Percentiles rank a stretch among this genome's conserved stretches.
Evolutionary conservation across 371 early-diverging fungal species (phyloP).

Genomic region (Fennellomyces sp.): DNA sequence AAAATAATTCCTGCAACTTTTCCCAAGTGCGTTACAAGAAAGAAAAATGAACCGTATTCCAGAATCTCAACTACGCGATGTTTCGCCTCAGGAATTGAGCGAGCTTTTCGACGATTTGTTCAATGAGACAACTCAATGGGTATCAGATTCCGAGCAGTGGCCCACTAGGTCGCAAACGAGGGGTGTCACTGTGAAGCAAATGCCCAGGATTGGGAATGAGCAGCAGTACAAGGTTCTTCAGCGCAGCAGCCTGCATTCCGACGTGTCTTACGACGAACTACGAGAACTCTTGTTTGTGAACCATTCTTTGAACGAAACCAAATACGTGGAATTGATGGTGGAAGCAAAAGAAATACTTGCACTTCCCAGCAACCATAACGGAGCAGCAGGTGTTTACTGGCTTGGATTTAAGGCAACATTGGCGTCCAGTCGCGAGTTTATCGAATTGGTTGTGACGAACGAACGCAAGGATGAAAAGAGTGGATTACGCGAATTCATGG

Average conservation of each 20-base stretch:
- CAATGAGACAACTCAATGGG: not conserved
- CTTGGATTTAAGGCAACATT: conserved; percentile 30
- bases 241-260: conserved; percentile 15
- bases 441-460: conserved; percentile 29
- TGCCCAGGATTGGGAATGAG: not conserved
- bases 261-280: conserved; percentile 18
- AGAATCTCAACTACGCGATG: conserved; percentile 1
- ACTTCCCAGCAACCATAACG: not conserved
- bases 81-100: not conserved
- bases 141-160: not conserved
- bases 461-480: conserved; percentile 2
- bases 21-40: too few relatives aligned
- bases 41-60: not conserved
- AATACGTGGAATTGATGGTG: conserved; percentile 21
- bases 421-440: conserved; percentile 25
- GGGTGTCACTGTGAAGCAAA: not conserved
- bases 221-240: conserved; percentile 17
- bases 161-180: not conserved
- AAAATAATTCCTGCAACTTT: too few relatives aligned
- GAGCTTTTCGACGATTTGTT: not conserved
- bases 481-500: conserved; percentile 20
- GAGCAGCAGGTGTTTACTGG: conserved; percentile 28
- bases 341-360: conserved; percentile 15
- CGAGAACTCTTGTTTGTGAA: conserved; percentile 18
- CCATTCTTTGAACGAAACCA: conserved; percentile 21